Percentiles rank a stretch among this genome's conserved stretches.
Conservation (phyloP, 352 stramenopile species). For the Globisporangium perplexum region DNA sequence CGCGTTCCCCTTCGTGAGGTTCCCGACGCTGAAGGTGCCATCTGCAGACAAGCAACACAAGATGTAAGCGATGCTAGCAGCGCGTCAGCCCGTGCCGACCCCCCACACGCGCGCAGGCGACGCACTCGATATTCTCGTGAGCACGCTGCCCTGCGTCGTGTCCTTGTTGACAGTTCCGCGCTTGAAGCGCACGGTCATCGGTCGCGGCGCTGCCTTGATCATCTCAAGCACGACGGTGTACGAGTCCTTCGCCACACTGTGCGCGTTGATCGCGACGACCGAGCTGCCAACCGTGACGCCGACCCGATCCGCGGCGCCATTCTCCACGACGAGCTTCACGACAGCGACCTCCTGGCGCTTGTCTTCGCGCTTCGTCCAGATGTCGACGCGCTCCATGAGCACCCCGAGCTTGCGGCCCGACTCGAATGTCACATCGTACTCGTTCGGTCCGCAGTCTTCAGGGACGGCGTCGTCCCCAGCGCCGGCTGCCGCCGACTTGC, state of each 20-base stretch:
- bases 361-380: constrained; percentile 48
- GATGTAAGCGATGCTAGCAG: neutral
- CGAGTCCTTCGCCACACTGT: constrained; percentile 42
- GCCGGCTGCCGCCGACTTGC: neutral
- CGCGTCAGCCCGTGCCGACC: too few species aligned
- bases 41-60: constrained; percentile 20
- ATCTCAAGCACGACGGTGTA: constrained; percentile 67
- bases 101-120: neutral
- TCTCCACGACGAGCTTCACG: constrained; percentile 79
- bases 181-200: constrained; percentile 70
- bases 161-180: constrained; percentile 60
- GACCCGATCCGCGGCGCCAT: constrained; percentile 62
- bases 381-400: constrained; percentile 74
- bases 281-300: constrained; percentile 61
- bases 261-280: constrained; percentile 68
- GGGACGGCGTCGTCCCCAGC: constrained; percentile 16
- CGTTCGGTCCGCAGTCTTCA: constrained; percentile 36
- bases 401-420: constrained; percentile 73
- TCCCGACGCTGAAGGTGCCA: constrained; percentile 79
- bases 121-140: constrained; percentile 81
- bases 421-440: constrained; percentile 80
- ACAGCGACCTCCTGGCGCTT: constrained; percentile 58
- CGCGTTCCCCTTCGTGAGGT: constrained; percentile 71
- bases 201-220: constrained; percentile 72
- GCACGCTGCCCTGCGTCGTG: constrained; percentile 56